A percentile compares a stretch with the other conserved stretches of the same genome.
Evolutionary conservation across 2,329 filamentous ascomycete genomes (phyloP).

Genomic region (Sordariomycetes sp.): DNA sequence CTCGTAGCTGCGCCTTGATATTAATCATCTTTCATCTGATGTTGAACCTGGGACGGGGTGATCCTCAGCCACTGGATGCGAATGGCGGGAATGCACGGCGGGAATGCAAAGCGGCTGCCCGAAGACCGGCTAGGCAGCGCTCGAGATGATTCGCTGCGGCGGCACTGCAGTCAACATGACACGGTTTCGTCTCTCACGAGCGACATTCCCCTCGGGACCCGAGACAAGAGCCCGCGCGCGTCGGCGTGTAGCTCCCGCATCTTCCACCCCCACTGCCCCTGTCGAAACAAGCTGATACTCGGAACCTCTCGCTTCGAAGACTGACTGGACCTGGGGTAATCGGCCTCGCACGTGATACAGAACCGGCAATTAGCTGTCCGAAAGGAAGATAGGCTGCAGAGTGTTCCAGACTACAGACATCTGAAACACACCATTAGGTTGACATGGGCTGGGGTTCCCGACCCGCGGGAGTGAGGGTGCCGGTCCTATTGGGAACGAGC

Average conservation of each 20-base stretch:
- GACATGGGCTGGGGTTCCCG: neutral
- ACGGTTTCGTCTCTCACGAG: neutral
- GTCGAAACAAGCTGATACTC: neutral
- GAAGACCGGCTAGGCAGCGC: too few species aligned
- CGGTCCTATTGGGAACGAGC: neutral
- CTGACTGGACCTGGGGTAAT: neutral
- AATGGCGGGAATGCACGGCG: neutral
- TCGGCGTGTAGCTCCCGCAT: neutral
- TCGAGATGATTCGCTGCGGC: too few species aligned
- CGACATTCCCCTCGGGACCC: neutral
- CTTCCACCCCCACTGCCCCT: neutral
- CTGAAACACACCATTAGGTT: neutral
- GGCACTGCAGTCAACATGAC: too few species aligned
- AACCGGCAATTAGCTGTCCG: neutral
- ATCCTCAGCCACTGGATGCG: neutral
- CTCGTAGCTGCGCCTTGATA: neutral
- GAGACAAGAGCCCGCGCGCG: neutral
- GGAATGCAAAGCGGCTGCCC: neutral
- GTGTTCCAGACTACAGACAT: slow-evolving; percentile 2
- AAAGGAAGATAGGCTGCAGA: slow-evolving; percentile 1
- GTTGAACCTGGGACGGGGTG: neutral
- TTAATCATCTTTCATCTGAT: neutral
- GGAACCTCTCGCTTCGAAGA: neutral
- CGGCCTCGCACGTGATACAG: slow-evolving; percentile 1
- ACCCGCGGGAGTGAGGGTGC: neutral